Evolutionary conservation across 2,329 filamentous ascomycete genomes (phyloP).

Genomic region (Penicillium glabrum): DNA sequence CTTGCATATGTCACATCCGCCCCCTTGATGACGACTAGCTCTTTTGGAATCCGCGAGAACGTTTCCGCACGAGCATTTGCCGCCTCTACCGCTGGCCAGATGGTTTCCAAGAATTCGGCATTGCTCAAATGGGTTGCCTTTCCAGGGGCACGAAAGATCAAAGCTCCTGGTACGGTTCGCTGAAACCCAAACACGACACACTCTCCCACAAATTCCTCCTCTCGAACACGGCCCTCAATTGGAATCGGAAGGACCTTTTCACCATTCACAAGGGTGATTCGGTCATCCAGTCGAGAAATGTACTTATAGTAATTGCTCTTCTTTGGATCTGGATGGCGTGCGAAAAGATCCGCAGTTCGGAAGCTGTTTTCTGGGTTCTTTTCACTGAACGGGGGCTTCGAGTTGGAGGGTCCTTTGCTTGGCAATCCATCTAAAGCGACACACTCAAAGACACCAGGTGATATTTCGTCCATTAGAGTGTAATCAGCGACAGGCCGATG

Average conservation of each 20-base stretch:
- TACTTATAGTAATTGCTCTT: constrained; percentile 45
- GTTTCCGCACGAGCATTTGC: constrained; percentile 54
- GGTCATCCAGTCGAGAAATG: constrained; percentile 47
- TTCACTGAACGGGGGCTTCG: constrained; percentile 28
- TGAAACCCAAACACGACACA: constrained; percentile 57
- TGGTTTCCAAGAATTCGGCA: constrained; percentile 42
- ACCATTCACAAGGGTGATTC: constrained; percentile 50
- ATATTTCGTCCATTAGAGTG: constrained; percentile 41
- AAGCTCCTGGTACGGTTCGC: constrained; percentile 52
- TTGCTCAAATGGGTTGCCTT: constrained; percentile 51
- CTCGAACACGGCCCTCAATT: constrained; percentile 55
- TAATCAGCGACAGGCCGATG: constrained; percentile 42
- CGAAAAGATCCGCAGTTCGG: constrained; percentile 56
- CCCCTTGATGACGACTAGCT: constrained; percentile 54
- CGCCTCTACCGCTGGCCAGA: constrained; percentile 53
- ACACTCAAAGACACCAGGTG: constrained; percentile 39
- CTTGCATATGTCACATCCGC: constrained; percentile 48
- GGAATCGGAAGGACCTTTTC: constrained; percentile 51
- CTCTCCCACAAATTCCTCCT: constrained; percentile 55
- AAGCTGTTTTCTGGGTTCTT: constrained; percentile 56
- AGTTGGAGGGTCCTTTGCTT: constrained; percentile 46
- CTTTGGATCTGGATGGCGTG: constrained; percentile 40
- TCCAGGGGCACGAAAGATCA: constrained; percentile 50
- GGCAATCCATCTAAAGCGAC: constrained; percentile 37
- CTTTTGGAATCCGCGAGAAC: constrained; percentile 55